These are phyloP conservation scores for Russula foetens DNA, from an alignment of 768 basidiomycete genomes.

Conservation along the genomic window DNA sequence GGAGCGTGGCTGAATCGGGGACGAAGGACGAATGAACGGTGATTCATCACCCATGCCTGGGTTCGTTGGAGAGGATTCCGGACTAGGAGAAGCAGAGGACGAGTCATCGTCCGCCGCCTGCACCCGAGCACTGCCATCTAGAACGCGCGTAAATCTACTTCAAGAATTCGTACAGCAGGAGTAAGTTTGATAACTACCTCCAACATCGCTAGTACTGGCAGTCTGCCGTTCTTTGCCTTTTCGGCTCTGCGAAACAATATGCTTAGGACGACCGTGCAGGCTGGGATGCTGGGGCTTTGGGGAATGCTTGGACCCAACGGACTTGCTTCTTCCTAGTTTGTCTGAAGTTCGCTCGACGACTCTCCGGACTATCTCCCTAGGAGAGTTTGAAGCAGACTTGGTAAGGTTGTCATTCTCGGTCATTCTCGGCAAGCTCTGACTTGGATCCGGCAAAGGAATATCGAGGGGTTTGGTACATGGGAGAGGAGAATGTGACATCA, in stretches of 20 bases:
- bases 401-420: constrained; percentile 3
- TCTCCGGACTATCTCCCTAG: constrained; percentile 23
- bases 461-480: not conserved
- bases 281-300: constrained; percentile 24
- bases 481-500: constrained; percentile 6
- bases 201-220: constrained; percentile 27
- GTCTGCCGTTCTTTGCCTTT: constrained; percentile 42
- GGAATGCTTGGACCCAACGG: constrained; percentile 18
- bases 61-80: constrained; percentile 8
- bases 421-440: constrained; percentile 10
- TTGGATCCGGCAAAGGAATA: not conserved
- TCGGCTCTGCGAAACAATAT: constrained; percentile 48
- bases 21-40: constrained; percentile 67
- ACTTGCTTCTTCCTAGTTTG: constrained; percentile 50
- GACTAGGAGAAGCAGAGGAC: not conserved
- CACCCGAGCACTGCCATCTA: not conserved
- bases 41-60: constrained; percentile 38
- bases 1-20: constrained; percentile 41
- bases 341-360: constrained; percentile 49
- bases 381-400: constrained; percentile 8
- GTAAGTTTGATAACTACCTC: not conserved
- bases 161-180: not conserved
- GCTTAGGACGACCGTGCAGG: constrained; percentile 34
- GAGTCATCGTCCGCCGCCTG: not conserved
- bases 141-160: not conserved